Evolutionary conservation across 2,329 filamentous ascomycete species (phyloP), one percentile per base, ranked within the genome.

Genomic region (Talaromyces atroroseus): DNA sequence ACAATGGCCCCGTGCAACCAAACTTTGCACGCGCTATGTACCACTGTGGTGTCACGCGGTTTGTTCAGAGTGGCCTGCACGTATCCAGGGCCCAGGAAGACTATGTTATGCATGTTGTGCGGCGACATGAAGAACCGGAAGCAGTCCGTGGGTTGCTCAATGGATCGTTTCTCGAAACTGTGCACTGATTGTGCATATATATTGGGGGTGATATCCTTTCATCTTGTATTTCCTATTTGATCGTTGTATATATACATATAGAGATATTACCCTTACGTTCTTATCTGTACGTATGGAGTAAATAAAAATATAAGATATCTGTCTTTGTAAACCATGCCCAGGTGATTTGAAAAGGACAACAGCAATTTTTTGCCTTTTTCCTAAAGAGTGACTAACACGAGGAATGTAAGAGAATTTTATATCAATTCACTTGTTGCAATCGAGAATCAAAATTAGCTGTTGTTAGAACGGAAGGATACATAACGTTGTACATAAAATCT

Each of bases 21-120:
- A 60, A 70, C 2, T 66, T 83, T 57, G 74, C 72, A 6, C 73
- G 76, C 32, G 78, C 80, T 0, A 61, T 83, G 63, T 79, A 80
- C 56, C 71, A 76, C 61, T 75, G 77, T 21, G 80, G 77, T 16
- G 68, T 82, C 23, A 67, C 74, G 23, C 69, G 78, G 16, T 74
- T 70, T 38, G 69, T 77, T 16, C 65, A 71, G 20, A 68, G 70
- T 32, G 71, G 71, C 1, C 58, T 62, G 2, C 62, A 63, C 23
- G 65, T 80, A 1, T 62, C 70, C 12, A 63, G 61, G 0, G 60
- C 60, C 26, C 69, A 71, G 56, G 69, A 78, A 54, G 61, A 65
- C 32, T 81, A 74, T 63, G 73, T 82, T 5, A 60, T 79, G 44
- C 59, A 63, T n/a, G 59, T 75, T n/a, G 72, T 81, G 20, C 60